phyloP scores from a whole-genome alignment of 2,329 filamentous ascomycete genomes.

The Helotiales sp. region DNA sequence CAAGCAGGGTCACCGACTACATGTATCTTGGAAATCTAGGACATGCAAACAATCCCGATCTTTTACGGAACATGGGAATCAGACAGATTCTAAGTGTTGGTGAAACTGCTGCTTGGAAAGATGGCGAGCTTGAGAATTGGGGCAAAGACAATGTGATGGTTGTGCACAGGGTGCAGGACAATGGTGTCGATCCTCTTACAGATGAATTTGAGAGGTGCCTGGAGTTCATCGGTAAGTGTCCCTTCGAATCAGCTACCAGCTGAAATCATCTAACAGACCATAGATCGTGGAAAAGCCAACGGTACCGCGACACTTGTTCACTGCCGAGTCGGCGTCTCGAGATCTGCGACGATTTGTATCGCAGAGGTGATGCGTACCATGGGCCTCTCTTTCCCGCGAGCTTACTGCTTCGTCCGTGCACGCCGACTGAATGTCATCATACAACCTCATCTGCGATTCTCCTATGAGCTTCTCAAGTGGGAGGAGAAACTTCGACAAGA shows the following conservation, averaged over 20 bases:
- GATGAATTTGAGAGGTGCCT: constrained; percentile 84
- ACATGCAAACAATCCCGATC: constrained; percentile 90
- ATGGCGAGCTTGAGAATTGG: constrained; percentile 70
- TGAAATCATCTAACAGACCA: constrained; percentile 13
- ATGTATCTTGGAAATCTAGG: constrained; percentile 94
- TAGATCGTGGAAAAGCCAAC: constrained; percentile 76
- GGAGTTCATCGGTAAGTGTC: constrained; percentile 80
- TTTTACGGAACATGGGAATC: constrained; percentile 80
- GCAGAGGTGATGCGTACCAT: constrained; percentile 93
- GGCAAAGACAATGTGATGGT: constrained; percentile 75
- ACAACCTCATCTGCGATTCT: constrained; percentile 91
- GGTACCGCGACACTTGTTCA: constrained; percentile 89
- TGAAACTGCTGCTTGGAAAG: constrained; percentile 80
- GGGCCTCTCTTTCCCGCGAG: constrained; percentile 80
- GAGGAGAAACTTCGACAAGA: constrained; percentile 70
- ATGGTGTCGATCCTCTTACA: constrained; percentile 90
- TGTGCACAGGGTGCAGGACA: constrained; percentile 89
- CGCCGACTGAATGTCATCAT: constrained; percentile 96
- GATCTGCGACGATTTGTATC: constrained; percentile 96
- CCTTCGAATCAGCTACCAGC: constrained; percentile 3
- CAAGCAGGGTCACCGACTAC: constrained; percentile 85
- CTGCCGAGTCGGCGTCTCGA: constrained; percentile 92
- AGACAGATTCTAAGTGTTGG: constrained; percentile 88
- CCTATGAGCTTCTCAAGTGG: constrained; percentile 94
- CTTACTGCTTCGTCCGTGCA: constrained; percentile 95